Evolutionary conservation across 345 rosid genomes (phyloP).

Genomic region (Eucalyptus cloeziana): DNA sequence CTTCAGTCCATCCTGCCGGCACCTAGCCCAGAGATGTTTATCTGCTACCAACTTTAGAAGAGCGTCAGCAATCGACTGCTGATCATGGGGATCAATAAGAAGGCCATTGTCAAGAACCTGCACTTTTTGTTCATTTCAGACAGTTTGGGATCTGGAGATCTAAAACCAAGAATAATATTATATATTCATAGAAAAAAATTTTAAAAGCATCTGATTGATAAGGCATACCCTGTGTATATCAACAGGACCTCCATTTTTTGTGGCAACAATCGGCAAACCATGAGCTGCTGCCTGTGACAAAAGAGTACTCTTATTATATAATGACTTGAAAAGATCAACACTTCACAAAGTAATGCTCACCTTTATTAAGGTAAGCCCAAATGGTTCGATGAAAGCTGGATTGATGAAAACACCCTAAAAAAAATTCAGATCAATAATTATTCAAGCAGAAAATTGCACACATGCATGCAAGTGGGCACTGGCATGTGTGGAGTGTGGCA

Average conservation of each 20-base stretch:
- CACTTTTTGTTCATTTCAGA: not conserved
- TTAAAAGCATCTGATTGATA: not conserved
- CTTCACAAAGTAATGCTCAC: conserved; percentile 14
- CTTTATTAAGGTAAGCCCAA: conserved; percentile 97
- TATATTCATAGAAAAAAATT: not conserved
- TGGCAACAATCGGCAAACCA: conserved; percentile 96
- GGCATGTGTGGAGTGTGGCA: not conserved
- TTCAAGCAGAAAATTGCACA: not conserved
- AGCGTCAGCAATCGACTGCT: too few species aligned
- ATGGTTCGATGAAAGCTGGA: conserved; percentile 99
- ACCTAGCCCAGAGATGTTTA: too few species aligned
- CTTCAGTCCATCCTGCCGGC: too few species aligned
- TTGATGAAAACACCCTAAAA: conserved; percentile 96
- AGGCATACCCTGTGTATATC: conserved; percentile 80
- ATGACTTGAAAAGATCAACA: not conserved
- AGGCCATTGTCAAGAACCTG: too few species aligned
- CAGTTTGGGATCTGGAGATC: not conserved
- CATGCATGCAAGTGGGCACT: not conserved
- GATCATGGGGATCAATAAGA: too few species aligned
- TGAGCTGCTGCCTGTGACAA: conserved; percentile 83
- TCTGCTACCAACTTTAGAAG: too few species aligned
- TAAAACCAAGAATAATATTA: not conserved
- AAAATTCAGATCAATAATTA: not conserved
- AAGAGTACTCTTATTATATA: not conserved
- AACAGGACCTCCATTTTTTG: conserved; percentile 96